Conservation (phyloP, 2,329 filamentous ascomycete species). For the Calonectria multiphialidica region DNA sequence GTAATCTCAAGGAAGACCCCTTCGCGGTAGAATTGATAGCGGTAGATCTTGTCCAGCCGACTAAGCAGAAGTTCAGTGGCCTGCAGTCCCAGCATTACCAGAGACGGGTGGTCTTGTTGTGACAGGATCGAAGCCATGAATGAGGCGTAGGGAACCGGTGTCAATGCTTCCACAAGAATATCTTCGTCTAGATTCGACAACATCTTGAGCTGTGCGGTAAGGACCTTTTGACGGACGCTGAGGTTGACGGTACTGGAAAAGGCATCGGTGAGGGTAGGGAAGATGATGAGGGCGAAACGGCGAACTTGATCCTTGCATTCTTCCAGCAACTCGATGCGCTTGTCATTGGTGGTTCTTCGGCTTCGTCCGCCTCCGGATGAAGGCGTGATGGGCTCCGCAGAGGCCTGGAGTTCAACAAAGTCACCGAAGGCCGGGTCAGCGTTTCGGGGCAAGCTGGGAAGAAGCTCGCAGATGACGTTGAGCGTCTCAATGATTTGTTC, state of each 20-base stretch:
- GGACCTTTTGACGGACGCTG: conserved; percentile 92
- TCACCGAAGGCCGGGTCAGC: conserved; percentile 58
- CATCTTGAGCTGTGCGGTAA: conserved; percentile 98
- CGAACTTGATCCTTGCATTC: conserved; percentile 89
- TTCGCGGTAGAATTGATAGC: conserved; percentile 97
- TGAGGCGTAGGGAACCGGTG: conserved; percentile 92
- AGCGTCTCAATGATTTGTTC: conserved; percentile 98
- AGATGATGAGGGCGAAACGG: conserved; percentile 91
- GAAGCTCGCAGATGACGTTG: conserved; percentile 95
- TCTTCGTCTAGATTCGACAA: conserved; percentile 90
- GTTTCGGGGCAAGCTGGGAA: conserved; percentile 78
- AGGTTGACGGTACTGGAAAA: conserved; percentile 98
- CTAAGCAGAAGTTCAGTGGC: conserved; percentile 89
- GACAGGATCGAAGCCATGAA: conserved; percentile 95
- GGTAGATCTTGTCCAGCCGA: conserved; percentile 88
- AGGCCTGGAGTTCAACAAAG: conserved; percentile 55
- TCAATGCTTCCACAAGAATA: conserved; percentile 87
- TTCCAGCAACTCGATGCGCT: conserved; percentile 83
- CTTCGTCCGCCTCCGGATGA: conserved; percentile 48
- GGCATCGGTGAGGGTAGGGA: conserved; percentile 94
- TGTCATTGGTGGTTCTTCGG: conserved; percentile 74
- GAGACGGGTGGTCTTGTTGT: conserved; percentile 89
- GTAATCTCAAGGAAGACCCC: conserved; percentile 93
- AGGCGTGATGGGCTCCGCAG: conserved; percentile 55
- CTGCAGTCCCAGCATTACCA: conserved; percentile 89